These are phyloP conservation scores for Ophiostoma sp. DNA, from an alignment of 2,329 filamentous ascomycete species.

Conservation along the genomic window DNA sequence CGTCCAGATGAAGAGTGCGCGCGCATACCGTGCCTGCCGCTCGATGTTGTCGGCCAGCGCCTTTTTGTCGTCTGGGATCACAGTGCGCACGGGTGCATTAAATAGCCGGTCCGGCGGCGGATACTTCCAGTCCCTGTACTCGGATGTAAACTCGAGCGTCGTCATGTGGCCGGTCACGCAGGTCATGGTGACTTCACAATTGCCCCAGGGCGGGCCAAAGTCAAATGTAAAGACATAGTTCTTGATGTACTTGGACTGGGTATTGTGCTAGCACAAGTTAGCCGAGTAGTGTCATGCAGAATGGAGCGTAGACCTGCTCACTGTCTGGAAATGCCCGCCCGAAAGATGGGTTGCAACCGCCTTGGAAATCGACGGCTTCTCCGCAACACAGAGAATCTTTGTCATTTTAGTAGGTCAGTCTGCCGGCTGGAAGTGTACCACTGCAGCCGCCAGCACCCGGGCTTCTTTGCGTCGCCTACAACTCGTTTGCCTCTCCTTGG, in stretches of 20 bases:
- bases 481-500: neutral
- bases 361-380: slow-evolving; percentile 88
- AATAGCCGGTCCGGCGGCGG: slow-evolving; percentile 78
- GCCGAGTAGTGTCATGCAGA: neutral
- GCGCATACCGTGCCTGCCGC: slow-evolving; percentile 65
- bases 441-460: neutral
- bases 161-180: slow-evolving; percentile 86
- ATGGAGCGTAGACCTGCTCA: slow-evolving; percentile 40
- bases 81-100: slow-evolving; percentile 66
- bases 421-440: neutral
- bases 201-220: slow-evolving; percentile 74
- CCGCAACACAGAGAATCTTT: slow-evolving; percentile 52
- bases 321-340: slow-evolving; percentile 65
- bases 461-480: neutral
- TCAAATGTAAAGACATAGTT: slow-evolving; percentile 91
- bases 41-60: slow-evolving; percentile 80
- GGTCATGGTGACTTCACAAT: slow-evolving; percentile 85
- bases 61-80: slow-evolving; percentile 67
- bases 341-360: slow-evolving; percentile 86
- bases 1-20: slow-evolving; percentile 89
- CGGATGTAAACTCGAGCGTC: slow-evolving; percentile 65
- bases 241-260: slow-evolving; percentile 74
- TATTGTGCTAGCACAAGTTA: slow-evolving; percentile 55
- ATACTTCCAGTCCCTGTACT: slow-evolving; percentile 73
- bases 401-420: slow-evolving; percentile 37